phyloP scores from a whole-genome alignment of 1,284 basidiomycete genomes.

The Sanghuangporus baumii region DNA sequence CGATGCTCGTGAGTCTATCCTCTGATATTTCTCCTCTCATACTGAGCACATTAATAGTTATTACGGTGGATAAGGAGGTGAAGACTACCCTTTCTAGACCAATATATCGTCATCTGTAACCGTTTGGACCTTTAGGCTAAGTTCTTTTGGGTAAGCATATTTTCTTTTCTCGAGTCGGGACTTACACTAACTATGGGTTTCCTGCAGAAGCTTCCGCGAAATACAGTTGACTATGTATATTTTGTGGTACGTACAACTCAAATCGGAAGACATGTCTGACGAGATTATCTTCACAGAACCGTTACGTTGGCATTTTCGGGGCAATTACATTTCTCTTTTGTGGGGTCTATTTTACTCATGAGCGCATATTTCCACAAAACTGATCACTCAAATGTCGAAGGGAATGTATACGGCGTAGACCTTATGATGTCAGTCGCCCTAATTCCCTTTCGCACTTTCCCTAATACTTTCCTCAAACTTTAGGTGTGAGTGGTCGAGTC shows the following conservation, averaged over 20 bases:
- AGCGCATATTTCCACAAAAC: neutral
- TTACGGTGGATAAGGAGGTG: constrained; percentile 1
- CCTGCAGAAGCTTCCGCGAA: neutral
- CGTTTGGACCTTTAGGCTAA: neutral
- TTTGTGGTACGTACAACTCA: neutral
- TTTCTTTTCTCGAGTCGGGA: too few species aligned
- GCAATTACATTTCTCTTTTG: neutral
- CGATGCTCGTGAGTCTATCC: neutral
- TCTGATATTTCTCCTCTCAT: neutral
- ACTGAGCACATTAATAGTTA: neutral
- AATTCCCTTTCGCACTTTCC: too few species aligned
- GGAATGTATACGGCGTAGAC: neutral
- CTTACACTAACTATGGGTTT: too few species aligned
- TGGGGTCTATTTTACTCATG: neutral
- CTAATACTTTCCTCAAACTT: neutral
- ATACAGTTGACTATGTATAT: neutral
- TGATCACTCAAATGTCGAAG: neutral
- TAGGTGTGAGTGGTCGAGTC: neutral
- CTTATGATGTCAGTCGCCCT: neutral
- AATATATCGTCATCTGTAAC: neutral
- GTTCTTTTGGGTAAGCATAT: constrained; percentile 1
- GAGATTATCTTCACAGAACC: neutral
- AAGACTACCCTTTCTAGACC: neutral
- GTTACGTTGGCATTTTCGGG: constrained; percentile 4
- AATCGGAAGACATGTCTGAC: neutral